These are phyloP conservation scores for Ottelia alismoides DNA, from an alignment of 106 monocot genomes.

Conservation along the genomic window DNA sequence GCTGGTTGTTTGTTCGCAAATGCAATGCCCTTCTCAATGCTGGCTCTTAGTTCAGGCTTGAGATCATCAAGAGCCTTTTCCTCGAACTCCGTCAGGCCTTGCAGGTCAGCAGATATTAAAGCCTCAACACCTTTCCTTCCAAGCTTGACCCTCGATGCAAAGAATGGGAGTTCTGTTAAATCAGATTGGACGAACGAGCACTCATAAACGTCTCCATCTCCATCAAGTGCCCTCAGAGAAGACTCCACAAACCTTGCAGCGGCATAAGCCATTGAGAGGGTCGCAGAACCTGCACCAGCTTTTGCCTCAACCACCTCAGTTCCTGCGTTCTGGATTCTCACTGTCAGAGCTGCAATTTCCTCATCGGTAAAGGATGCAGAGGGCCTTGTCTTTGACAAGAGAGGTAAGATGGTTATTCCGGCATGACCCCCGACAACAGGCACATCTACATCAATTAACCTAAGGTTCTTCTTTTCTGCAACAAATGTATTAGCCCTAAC, in stretches of 20 bases:
- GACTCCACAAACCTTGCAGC: no score
- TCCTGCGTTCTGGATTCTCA: background rate
- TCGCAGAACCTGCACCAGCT: background rate
- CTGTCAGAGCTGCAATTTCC: background rate
- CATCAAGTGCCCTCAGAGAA: slow-evolving; percentile 34
- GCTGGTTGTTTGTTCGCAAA: slow-evolving; percentile 30
- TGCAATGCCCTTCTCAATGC: slow-evolving; percentile 42
- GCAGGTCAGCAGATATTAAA: no score
- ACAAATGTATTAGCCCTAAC: background rate
- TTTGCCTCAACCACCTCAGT: background rate
- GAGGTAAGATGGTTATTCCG: background rate
- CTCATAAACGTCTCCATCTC: slow-evolving; percentile 44
- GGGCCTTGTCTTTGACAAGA: background rate
- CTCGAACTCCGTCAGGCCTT: slow-evolving; percentile 36
- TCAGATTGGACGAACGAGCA: slow-evolving; percentile 30
- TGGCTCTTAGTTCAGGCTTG: slow-evolving; percentile 35
- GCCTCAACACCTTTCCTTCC: no score
- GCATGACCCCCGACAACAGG: background rate
- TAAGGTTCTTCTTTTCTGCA: background rate
- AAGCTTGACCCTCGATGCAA: no score
- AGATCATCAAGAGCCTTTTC: slow-evolving; percentile 30
- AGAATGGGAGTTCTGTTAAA: slow-evolving; percentile 27
- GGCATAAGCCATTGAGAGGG: slow-evolving; percentile 25
- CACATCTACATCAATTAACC: background rate
- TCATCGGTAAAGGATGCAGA: background rate